A percentile compares a stretch with the other conserved stretches of the same genome.
Evolutionary conservation across 2,329 filamentous ascomycete species (phyloP).

Genomic region (Ambrosiella beaveri): DNA sequence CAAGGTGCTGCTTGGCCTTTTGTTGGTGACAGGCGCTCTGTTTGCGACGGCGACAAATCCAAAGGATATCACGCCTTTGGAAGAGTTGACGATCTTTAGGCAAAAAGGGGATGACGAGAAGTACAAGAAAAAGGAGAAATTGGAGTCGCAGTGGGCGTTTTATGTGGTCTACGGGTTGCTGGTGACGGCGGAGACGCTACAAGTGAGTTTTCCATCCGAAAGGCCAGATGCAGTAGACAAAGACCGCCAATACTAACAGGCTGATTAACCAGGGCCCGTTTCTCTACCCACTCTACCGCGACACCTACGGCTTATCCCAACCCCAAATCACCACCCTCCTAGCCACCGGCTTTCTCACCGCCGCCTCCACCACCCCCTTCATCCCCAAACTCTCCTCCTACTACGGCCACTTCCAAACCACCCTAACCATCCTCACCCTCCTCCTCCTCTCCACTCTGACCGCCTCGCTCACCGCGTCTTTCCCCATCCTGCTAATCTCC

Average conservation of each 20-base stretch:
- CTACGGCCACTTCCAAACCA: slow-evolving; percentile 32
- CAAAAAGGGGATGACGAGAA: neutral
- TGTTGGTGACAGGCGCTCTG: slow-evolving; percentile 19
- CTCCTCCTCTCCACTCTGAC: slow-evolving; percentile 35
- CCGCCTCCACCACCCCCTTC: slow-evolving; percentile 27
- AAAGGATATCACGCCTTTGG: neutral
- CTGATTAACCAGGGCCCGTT: slow-evolving; percentile 18
- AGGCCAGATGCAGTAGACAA: neutral
- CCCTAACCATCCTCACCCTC: slow-evolving; percentile 35
- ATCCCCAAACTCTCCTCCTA: slow-evolving; percentile 31
- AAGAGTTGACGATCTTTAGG: neutral
- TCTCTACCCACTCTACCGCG: slow-evolving; percentile 22
- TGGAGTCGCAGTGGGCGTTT: slow-evolving; percentile 20
- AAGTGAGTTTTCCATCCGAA: slow-evolving; percentile 20
- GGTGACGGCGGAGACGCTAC: slow-evolving; percentile 35
- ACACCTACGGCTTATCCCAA: slow-evolving; percentile 19
- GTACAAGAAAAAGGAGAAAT: neutral
- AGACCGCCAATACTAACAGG: no score
- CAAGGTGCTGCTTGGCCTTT: slow-evolving; percentile 20
- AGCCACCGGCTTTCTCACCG: slow-evolving; percentile 27
- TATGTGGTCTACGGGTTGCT: slow-evolving; percentile 29
- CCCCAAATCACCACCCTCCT: slow-evolving; percentile 24
- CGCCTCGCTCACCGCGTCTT: slow-evolving; percentile 24
- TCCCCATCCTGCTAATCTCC: slow-evolving; percentile 31
- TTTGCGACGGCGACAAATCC: slow-evolving; percentile 8